Conservation (phyloP, 2,329 filamentous ascomycete genomes). For the Fusarium staphyleae region DNA sequence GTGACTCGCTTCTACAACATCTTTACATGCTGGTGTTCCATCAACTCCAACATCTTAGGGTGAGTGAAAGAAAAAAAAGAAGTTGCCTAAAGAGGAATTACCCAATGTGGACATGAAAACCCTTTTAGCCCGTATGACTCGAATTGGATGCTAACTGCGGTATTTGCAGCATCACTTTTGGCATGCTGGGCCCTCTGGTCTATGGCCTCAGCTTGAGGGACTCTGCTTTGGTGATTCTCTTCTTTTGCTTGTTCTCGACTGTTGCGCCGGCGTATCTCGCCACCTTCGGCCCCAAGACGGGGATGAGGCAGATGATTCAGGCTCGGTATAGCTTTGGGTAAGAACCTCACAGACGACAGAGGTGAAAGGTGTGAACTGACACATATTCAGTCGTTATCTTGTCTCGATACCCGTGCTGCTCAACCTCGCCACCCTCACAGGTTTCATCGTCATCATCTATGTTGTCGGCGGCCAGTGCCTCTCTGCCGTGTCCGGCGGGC, state of each 20-base stretch:
- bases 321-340: slow-evolving; percentile 69
- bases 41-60: slow-evolving; percentile 57
- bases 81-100: no score
- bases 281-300: slow-evolving; percentile 66
- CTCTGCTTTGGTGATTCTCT: slow-evolving; percentile 65
- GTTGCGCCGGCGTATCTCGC: slow-evolving; percentile 63
- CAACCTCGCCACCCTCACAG: slow-evolving; percentile 67
- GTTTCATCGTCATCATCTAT: slow-evolving; percentile 68
- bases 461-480: slow-evolving; percentile 68
- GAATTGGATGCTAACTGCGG: slow-evolving; percentile 5
- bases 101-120: not conserved
- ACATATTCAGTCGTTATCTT: slow-evolving; percentile 55
- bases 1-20: slow-evolving; percentile 52
- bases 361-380: slow-evolving; percentile 1
- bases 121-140: not conserved
- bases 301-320: slow-evolving; percentile 71
- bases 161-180: slow-evolving; percentile 62
- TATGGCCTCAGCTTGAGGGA: slow-evolving; percentile 64
- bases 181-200: slow-evolving; percentile 64
- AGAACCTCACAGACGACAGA: not conserved
- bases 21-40: slow-evolving; percentile 58
- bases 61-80: slow-evolving; percentile 35
- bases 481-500: slow-evolving; percentile 58
- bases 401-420: slow-evolving; percentile 67
- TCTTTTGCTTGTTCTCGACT: slow-evolving; percentile 65